Conservation (phyloP, 129 eudicot species). For the Deinandra increscens region DNA sequence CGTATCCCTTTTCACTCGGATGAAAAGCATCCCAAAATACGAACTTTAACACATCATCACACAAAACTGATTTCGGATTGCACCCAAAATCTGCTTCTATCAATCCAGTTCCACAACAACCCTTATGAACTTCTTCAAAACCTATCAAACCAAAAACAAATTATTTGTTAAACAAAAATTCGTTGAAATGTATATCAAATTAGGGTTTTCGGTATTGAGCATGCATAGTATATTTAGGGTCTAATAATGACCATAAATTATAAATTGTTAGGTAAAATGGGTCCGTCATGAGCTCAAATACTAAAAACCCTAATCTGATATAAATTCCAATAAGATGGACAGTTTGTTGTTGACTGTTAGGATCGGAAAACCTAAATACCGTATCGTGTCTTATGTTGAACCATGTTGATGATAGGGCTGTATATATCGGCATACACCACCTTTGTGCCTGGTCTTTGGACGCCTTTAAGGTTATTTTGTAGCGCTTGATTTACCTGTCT, state of each 20-base stretch:
- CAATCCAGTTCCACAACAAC: constrained; percentile 86
- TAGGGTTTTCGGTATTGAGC: too few species aligned
- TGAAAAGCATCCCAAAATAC: constrained; percentile 63
- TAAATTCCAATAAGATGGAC: too few species aligned
- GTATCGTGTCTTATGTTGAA: constrained; percentile 22
- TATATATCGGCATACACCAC: constrained; percentile 43
- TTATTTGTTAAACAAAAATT: too few species aligned
- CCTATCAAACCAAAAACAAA: constrained; percentile 25
- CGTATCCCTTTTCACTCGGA: constrained; percentile 50
- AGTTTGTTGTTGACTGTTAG: not conserved
- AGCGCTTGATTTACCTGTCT: constrained; percentile 29
- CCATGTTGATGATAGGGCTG: constrained; percentile 38
- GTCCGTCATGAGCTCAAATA: too few species aligned
- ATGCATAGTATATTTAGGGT: too few species aligned
- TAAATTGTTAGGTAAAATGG: too few species aligned
- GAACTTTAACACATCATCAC: constrained; percentile 49
- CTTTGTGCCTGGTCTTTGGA: constrained; percentile 28
- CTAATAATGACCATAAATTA: too few species aligned
- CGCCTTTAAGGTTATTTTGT: constrained; percentile 27
- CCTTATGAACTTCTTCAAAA: constrained; percentile 38
- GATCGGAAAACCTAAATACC: constrained; percentile 12
- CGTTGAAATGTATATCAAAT: too few species aligned
- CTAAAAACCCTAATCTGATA: too few species aligned
- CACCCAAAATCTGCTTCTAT: constrained; percentile 56
- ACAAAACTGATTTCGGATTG: constrained; percentile 45